These are phyloP conservation scores for Sporothrix inflata DNA, from an alignment of 2,329 filamentous ascomycete species.

Conservation along the genomic window DNA sequence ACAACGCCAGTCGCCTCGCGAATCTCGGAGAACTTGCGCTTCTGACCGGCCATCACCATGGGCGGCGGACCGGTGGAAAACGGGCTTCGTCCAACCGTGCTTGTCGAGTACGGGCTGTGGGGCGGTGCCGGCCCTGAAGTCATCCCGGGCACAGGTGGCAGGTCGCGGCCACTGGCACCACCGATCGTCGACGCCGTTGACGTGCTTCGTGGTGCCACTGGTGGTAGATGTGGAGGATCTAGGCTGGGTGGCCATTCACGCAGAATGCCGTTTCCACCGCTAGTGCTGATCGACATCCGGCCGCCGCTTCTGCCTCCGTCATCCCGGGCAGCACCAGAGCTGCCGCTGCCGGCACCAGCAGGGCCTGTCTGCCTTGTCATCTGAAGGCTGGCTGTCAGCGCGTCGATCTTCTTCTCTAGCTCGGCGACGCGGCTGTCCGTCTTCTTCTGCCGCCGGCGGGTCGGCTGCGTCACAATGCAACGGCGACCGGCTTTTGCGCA, in stretches of 20 bases:
- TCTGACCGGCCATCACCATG: conserved; percentile 44
- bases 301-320: neutral
- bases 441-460: conserved; percentile 84
- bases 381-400: conserved; percentile 77
- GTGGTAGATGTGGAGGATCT: neutral
- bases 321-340: neutral
- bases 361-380: conserved; percentile 46
- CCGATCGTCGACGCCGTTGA: conserved; percentile 6
- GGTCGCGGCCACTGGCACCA: neutral
- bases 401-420: conserved; percentile 91
- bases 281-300: conserved; percentile 8
- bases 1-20: conserved; percentile 32
- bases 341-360: neutral
- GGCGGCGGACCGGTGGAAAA: conserved; percentile 33
- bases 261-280: conserved; percentile 10
- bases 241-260: conserved; percentile 3
- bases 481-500: conserved; percentile 79
- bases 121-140: conserved; percentile 10
- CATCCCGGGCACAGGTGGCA: neutral
- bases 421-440: conserved; percentile 87
- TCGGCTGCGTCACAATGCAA: conserved; percentile 76
- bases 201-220: neutral
- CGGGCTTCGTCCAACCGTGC: conserved; percentile 27
- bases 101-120: conserved; percentile 25
- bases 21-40: conserved; percentile 45